Evolutionary conservation across 106 monocot genomes (phyloP), one percentile per base, ranked within the genome.

Genomic region (Phalaenopsis aphrodite): DNA sequence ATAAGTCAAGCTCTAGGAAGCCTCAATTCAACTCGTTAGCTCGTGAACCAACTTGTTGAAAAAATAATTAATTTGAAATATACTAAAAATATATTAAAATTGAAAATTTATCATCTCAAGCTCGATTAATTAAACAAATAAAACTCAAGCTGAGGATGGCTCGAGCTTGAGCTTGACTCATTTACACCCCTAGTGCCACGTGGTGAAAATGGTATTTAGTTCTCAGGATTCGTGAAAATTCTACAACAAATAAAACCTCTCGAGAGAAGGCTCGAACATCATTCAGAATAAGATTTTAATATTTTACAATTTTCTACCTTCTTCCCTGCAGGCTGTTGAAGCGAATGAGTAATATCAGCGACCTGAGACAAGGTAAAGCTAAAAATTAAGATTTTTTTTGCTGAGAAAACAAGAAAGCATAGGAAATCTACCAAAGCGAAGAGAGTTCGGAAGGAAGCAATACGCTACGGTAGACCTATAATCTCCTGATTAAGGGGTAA

Each of bases 321-420:
- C 85, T 85, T 92, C 41, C 92, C 92, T 79, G 97, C 97, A 82
- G 97, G 97, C 82, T 98, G 97, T 77, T 98, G 97, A 55, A 98
- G 82, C 23, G 97, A 84, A 84, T 98, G 97, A 49, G 97, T 98
- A 39, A 98, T 76, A 85, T 98, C 97, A 74, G 97, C 97, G 41
- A 94, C 92, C 97, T 98, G 88, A 68, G 84, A 78, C 21, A 74
- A 42, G 49, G 66, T 57, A 76, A 75, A 39, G 36, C 19, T 5
- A n/a, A 61, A 49, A 43, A 69, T 2, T 79, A 16, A 52, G 52
- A 10, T 52, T 52, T 2, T 14, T 41, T 18, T 16, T 71, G 41
- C n/a, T 38, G 41, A 41, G 46, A 39, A 21, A 5, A 41, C 5
- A 41, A 10, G 14, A 37, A 72, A 69, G 38, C 65, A 38, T 16